Percentiles rank a stretch among this genome's conserved stretches.
Evolutionary conservation across 2,329 filamentous ascomycete genomes (phyloP).

Genomic region (Talaromyces sp.): DNA sequence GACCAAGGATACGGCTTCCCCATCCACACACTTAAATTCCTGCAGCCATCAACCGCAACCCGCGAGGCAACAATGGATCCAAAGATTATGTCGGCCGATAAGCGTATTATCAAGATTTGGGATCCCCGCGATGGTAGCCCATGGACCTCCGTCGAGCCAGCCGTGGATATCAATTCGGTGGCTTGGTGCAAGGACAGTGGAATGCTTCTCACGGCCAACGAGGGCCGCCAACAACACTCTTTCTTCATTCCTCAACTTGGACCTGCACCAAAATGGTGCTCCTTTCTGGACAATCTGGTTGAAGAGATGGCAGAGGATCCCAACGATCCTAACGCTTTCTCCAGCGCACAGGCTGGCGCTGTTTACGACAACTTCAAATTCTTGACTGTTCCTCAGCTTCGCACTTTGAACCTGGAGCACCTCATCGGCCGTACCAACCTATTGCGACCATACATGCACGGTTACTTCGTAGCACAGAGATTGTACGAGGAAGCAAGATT

Average conservation of each 20-base stretch:
- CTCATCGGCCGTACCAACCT: conserved; percentile 88
- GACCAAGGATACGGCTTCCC: conserved; percentile 95
- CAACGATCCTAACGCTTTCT: conserved; percentile 62
- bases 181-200: conserved; percentile 90
- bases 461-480: conserved; percentile 94
- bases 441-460: conserved; percentile 96
- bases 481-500: conserved; percentile 93
- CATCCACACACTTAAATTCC: conserved; percentile 78
- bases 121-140: conserved; percentile 78
- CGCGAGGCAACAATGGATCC: conserved; percentile 68
- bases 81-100: conserved; percentile 90
- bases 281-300: conserved; percentile 94
- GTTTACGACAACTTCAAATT: conserved; percentile 99
- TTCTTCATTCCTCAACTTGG: conserved; percentile 95
- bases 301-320: conserved; percentile 94
- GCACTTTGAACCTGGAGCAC: conserved; percentile 82
- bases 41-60: conserved; percentile 67
- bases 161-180: conserved; percentile 92
- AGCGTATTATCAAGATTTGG: conserved; percentile 97
- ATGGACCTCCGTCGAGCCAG: conserved; percentile 94
- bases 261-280: conserved; percentile 91
- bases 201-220: conserved; percentile 95
- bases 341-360: conserved; percentile 58
- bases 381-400: conserved; percentile 83
- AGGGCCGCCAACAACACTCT: conserved; percentile 90